Percentiles rank a stretch among this genome's conserved stretches.
Evolutionary conservation across 192 early-diverging fungal species (phyloP).

Genomic region (Coemansia sp.): DNA sequence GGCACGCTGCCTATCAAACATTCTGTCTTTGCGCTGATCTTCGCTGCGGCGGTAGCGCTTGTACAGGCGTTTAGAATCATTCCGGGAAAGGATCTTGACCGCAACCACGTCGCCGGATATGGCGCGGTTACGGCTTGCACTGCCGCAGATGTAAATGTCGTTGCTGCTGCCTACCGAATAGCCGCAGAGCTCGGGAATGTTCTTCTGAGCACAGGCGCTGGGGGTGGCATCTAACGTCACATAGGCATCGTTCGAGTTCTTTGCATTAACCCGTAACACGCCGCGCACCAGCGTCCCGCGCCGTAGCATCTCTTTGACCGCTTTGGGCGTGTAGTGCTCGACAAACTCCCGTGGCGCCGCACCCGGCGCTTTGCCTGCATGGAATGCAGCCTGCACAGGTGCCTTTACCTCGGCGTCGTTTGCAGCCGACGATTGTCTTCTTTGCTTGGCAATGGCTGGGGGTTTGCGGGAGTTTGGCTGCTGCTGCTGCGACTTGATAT

Average conservation of each 20-base stretch:
- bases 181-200: constrained; percentile 16
- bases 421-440: neutral
- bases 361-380: neutral
- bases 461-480: too few relatives aligned
- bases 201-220: constrained; percentile 10
- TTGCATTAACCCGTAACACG: constrained; percentile 79
- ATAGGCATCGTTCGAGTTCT: constrained; percentile 83
- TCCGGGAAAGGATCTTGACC: constrained; percentile 68
- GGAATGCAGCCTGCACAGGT: too few relatives aligned
- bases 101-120: constrained; percentile 89
- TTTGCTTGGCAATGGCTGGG: too few relatives aligned
- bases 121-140: constrained; percentile 78
- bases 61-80: constrained; percentile 9
- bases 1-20: constrained; percentile 63
- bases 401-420: neutral
- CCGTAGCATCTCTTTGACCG: constrained; percentile 9
- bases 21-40: constrained; percentile 46
- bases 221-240: constrained; percentile 69
- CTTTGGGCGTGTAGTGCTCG: constrained; percentile 19
- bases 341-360: neutral
- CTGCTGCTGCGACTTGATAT: too few relatives aligned
- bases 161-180: constrained; percentile 46
- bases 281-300: constrained; percentile 65
- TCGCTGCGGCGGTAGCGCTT: constrained; percentile 58
- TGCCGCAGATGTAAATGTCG: constrained; percentile 74